These are phyloP conservation scores for Thalia dealbata DNA, from an alignment of 176 grass and related monocot species.

Conservation along the genomic window DNA sequence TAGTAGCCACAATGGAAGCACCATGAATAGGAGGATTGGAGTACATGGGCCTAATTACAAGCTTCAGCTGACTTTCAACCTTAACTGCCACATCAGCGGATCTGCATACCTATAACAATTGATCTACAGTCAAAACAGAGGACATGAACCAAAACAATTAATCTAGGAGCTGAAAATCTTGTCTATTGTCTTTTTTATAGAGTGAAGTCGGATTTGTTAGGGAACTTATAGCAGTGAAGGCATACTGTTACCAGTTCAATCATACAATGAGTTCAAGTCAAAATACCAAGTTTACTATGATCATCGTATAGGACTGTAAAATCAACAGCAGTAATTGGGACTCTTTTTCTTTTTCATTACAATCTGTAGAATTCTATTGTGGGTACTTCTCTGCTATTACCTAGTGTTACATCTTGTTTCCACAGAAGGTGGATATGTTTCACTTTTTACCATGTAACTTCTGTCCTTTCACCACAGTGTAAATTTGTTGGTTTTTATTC, in stretches of 20 bases:
- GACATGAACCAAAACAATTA: neutral
- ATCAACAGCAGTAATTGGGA: too few relatives aligned
- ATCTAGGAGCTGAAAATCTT: neutral
- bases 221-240: neutral
- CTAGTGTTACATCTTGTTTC: too few relatives aligned
- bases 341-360: too few relatives aligned
- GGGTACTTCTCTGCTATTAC: too few relatives aligned
- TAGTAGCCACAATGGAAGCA: conserved; percentile 86
- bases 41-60: conserved; percentile 99
- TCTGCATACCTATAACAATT: conserved; percentile 62
- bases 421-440: too few relatives aligned
- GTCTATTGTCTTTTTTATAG: neutral
- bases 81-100: conserved; percentile 61
- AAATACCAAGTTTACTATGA: neutral
- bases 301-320: too few relatives aligned
- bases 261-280: neutral
- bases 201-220: neutral
- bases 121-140: neutral
- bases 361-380: too few relatives aligned
- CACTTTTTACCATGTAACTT: too few relatives aligned
- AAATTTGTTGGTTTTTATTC: too few relatives aligned
- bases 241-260: neutral
- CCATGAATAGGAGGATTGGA: conserved; percentile 97
- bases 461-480: too few relatives aligned
- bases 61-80: conserved; percentile 99